Evolutionary conservation across 805 yeast genomes (phyloP).

Genomic region (Sugiyamaella lignohabitans): DNA sequence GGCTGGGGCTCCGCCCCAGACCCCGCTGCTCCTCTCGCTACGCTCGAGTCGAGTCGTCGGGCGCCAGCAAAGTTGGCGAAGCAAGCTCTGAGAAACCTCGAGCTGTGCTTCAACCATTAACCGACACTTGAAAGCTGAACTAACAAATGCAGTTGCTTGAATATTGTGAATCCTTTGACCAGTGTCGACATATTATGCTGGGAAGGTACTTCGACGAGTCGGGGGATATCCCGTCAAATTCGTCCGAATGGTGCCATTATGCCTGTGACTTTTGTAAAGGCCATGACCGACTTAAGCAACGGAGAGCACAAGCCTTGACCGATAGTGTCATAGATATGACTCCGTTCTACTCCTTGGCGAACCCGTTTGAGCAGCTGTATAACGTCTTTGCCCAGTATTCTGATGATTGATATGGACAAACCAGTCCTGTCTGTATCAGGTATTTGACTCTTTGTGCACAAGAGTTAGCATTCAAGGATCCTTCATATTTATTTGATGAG

Average conservation of each 20-base stretch:
- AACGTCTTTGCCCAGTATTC: too few relatives aligned
- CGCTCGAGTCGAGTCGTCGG: too few relatives aligned
- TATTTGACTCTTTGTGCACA: too few relatives aligned
- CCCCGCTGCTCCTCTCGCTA: neutral
- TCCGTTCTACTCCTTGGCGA: neutral
- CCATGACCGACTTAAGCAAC: constrained; percentile 3
- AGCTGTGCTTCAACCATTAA: neutral
- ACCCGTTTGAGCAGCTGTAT: neutral
- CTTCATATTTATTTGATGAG: too few relatives aligned
- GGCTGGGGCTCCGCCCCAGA: neutral
- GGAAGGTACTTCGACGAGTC: constrained; percentile 21
- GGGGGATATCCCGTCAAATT: constrained; percentile 4
- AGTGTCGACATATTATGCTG: constrained; percentile 21
- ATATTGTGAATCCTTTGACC: constrained; percentile 12
- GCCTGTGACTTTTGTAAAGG: constrained; percentile 22
- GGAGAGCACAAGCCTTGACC: neutral
- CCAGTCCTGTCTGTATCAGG: too few relatives aligned
- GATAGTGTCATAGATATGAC: neutral
- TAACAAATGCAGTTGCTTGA: constrained; percentile 5
- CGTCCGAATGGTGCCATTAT: constrained; percentile 15
- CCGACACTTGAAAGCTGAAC: neutral
- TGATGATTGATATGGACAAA: too few relatives aligned
- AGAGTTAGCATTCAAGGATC: too few relatives aligned
- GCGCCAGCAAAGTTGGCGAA: too few relatives aligned
- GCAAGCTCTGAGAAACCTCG: too few relatives aligned